Evolutionary conservation across 495 filamentous ascomycete genomes (phyloP), one percentile per base, ranked within the genome.

Genomic region (Oidiodendron maius): DNA sequence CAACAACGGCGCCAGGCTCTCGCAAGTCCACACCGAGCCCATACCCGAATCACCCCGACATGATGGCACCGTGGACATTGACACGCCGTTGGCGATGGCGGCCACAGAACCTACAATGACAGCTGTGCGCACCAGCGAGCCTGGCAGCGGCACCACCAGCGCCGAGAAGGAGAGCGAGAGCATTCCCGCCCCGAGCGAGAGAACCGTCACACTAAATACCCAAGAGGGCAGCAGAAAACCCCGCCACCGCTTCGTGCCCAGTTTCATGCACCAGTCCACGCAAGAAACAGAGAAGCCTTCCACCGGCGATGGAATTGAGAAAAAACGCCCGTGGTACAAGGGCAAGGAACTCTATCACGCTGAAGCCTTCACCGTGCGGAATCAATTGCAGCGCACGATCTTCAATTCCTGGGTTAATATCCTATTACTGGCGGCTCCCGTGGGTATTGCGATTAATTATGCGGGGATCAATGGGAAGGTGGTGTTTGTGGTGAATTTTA

Each of bases 401-500:
- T 76, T 94, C 55, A 79, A 80, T 53, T 90, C 86, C 1, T 91
- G 85, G 78, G 83, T 95, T 58, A 96, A 96, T 59, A 52, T 95
- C 11, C 64, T 96, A 12, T 59, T 95, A n/a, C 26, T 96, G 13
- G 81, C 83, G 34, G 88, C 83, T 8, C 90, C 90, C 4, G 77
- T 78, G 11, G 90, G 90, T 41, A 88, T 94, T 61, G 83, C 73
- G 1, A 58, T 89, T 47, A 75, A 86, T 56, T 87, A 79, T 59
- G 70, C 80, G n/a, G 69, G 70, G 1, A 66, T 84, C 23, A 25
- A 54, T 34, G 42, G 42, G 5, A 55, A 36, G 36, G 74, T 67
- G 12, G 75, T 90, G n/a, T 95, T 95, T 58, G 77, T 86, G 21
- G 74, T 93, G 56, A 95, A 95, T 66, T 95, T 95, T 60, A 77